Conservation (phyloP, 1,284 basidiomycete genomes). For the Trametes versicolor region DNA sequence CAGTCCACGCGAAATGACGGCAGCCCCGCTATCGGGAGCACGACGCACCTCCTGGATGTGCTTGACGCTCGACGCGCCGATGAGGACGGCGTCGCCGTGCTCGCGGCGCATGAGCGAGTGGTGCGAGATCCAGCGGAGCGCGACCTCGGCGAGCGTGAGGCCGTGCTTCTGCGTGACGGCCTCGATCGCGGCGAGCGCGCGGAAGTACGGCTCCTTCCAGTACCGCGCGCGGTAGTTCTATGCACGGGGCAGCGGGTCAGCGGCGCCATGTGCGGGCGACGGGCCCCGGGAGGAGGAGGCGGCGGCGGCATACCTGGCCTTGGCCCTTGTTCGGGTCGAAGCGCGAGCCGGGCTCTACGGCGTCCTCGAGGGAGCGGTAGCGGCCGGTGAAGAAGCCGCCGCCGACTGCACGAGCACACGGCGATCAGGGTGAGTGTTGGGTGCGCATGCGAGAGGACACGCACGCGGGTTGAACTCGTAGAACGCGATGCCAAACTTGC, state of each 20-base stretch:
- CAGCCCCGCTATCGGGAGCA: background rate
- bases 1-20: background rate
- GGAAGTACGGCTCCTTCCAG: conserved; percentile 62
- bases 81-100: conserved; percentile 58
- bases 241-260: background rate
- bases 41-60: conserved; percentile 52
- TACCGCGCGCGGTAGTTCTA: conserved; percentile 47
- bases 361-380: conserved; percentile 43
- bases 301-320: conserved; percentile 39
- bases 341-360: conserved; percentile 49
- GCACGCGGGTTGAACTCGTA: conserved; percentile 63
- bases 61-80: conserved; percentile 59
- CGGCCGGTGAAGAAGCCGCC: conserved; percentile 53
- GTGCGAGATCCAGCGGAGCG: conserved; percentile 64
- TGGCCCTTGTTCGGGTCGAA: conserved; percentile 50
- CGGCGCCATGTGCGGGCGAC: conserved; percentile 22
- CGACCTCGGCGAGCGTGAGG: conserved; percentile 59
- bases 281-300: conserved; percentile 19
- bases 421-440: background rate
- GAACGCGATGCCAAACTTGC: conserved; percentile 70
- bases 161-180: conserved; percentile 50
- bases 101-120: conserved; percentile 60
- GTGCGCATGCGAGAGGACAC: conserved; percentile 20
- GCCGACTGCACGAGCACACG: conserved; percentile 38
- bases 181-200: conserved; percentile 52